phyloP scores from a whole-genome alignment of 192 early-diverging fungal genomes.

The Coemansia sp. region DNA sequence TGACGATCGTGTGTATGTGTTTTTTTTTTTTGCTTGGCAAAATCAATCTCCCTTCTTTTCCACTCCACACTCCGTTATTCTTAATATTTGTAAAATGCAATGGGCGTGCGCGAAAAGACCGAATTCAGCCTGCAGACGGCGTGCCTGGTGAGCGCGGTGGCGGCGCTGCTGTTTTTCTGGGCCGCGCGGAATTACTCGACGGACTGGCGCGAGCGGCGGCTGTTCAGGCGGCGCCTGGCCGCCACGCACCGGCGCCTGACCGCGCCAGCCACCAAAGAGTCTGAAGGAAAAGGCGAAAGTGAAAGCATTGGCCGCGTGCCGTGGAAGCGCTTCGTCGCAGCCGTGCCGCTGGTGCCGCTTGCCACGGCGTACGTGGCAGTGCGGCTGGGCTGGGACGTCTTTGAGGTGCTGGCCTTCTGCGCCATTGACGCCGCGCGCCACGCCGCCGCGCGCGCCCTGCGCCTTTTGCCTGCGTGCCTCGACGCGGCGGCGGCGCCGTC shows the following conservation, averaged over 20 bases:
- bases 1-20: no score
- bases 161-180: conserved; percentile 14
- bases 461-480: no score
- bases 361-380: conserved; percentile 41
- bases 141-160: conserved; percentile 21
- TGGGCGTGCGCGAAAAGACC: conserved; percentile 45
- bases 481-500: no score
- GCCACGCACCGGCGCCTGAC: conserved; percentile 23
- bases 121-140: conserved; percentile 39
- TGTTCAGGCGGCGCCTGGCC: conserved; percentile 33
- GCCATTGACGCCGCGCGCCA: conserved; percentile 22
- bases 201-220: conserved; percentile 47
- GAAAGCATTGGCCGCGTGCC: background rate
- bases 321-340: conserved; percentile 48
- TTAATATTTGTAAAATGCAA: conserved; percentile 6
- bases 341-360: conserved; percentile 42
- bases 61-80: background rate
- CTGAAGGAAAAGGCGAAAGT: background rate
- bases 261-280: background rate
- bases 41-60: no score
- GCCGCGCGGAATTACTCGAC: conserved; percentile 37
- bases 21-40: no score
- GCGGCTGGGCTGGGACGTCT: conserved; percentile 41
- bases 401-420: conserved; percentile 50
- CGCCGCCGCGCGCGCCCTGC: background rate